Evolutionary conservation across 2,329 filamentous ascomycete genomes (phyloP), one percentile per base, ranked within the genome.

Genomic region (Aspergillus piperis): DNA sequence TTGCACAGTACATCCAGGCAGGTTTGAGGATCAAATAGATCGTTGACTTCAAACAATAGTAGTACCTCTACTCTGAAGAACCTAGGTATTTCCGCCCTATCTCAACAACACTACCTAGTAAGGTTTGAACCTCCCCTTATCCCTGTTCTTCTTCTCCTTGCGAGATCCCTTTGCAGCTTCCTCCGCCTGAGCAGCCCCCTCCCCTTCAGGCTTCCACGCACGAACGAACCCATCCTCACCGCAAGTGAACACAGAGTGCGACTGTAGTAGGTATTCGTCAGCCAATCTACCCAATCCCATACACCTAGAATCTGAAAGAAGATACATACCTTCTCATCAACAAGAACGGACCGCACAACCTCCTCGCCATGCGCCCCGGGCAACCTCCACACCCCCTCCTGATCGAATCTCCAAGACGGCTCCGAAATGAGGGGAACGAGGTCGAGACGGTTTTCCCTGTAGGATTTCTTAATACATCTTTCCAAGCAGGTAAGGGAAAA

Each of bases 331-430:
- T 75, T 67, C 32, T 78, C 75, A 63, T 81, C 77, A n/a, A 80
- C 62, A 66, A 74, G 76, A 7, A 81, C 70, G 0, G 80, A 78
- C 44, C 80, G 77, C 11, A 82, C 77, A 41, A 82, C 71, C 58
- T 82, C 80, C 58, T 78, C 78, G 5, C 80, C 79, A 67, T 82
- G 80, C n/a, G 77, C 79, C 42, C 75, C 77, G n/a, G 78, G 74
- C 39, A 81, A 68, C 25, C 73, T 75, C 71, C 80, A 77, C 21
- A 75, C 65, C 51, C 74, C 77, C 39, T 72, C 68, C 51, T 71
- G 69, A 64, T 79, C 74, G 50, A 81, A 74, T 36, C 71, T 70
- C 73, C 79, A 79, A 19, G 71, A 67, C 11, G 74, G 74, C 8
- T 63, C 67, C 0, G 71, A 66, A 17, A 69, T 62, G 15, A 80